A percentile compares a stretch with the other conserved stretches of the same genome.
Evolutionary conservation across 257 asterid genomes (phyloP).

Genomic region (Osmanthus fragrans): DNA sequence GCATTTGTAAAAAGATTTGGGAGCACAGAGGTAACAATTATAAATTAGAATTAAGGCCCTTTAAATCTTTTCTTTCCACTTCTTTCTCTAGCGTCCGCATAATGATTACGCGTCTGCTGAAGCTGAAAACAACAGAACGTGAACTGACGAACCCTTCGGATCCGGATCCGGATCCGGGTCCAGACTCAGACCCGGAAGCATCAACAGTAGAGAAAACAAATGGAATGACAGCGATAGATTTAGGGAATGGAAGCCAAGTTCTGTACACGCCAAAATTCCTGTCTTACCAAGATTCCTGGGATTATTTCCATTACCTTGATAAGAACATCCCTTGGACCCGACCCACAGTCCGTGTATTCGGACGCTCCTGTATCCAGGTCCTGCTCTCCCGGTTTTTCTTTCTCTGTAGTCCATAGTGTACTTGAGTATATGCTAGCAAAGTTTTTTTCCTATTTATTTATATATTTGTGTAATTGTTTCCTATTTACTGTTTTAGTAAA

Average conservation of each 20-base stretch:
- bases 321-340: slow-evolving; percentile 88
- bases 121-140: neutral
- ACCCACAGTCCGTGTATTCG: slow-evolving; percentile 85
- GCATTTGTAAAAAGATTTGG: too few species aligned
- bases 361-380: slow-evolving; percentile 73
- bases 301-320: slow-evolving; percentile 73
- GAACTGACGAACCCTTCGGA: neutral
- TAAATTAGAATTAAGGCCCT: too few species aligned
- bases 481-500: neutral
- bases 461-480: neutral
- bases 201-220: slow-evolving; percentile 26
- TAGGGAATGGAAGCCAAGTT: slow-evolving; percentile 71
- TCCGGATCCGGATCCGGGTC: too few species aligned
- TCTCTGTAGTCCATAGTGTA: neutral
- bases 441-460: neutral
- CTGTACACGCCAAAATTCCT: slow-evolving; percentile 59
- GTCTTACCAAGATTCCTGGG: slow-evolving; percentile 64
- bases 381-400: neutral
- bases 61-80: neutral
- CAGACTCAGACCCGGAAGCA: slow-evolving; percentile 10
- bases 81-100: neutral
- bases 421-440: neutral
- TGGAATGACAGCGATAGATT: slow-evolving; percentile 40
- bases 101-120: neutral
- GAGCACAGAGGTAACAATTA: too few species aligned